These are phyloP conservation scores for Cardamine chenopodiifolia DNA, from an alignment of 345 rosid genomes.

Conservation along the genomic window DNA sequence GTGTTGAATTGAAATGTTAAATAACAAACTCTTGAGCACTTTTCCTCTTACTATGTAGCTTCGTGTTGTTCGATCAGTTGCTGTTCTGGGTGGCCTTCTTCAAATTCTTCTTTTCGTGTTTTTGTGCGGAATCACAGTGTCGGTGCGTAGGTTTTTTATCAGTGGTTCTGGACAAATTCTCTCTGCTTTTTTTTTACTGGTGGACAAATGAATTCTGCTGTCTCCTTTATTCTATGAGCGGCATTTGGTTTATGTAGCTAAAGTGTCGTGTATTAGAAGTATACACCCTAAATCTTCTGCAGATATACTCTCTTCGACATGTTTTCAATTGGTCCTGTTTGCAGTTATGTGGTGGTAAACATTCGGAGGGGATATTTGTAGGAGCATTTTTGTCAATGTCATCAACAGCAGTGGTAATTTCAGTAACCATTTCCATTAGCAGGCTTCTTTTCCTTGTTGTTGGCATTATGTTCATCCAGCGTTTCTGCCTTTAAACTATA, in stretches of 20 bases:
- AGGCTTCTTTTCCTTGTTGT: neutral
- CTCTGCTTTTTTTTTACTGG: neutral
- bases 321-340: conserved; percentile 36
- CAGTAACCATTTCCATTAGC: conserved; percentile 9
- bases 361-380: conserved; percentile 86
- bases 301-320: conserved; percentile 2
- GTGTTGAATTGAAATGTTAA: conserved; percentile 21
- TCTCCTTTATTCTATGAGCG: neutral
- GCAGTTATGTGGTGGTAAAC: conserved; percentile 90
- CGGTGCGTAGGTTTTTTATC: conserved; percentile 49
- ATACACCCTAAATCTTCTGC: neutral
- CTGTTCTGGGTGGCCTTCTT: conserved; percentile 84
- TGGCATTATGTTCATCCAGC: conserved; percentile 7
- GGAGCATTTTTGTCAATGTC: conserved; percentile 94
- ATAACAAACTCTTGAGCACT: neutral
- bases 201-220: neutral
- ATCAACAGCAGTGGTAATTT: conserved; percentile 89
- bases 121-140: conserved; percentile 76
- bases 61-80: conserved; percentile 89
- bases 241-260: conserved; percentile 3
- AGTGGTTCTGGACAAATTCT: neutral
- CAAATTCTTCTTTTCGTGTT: conserved; percentile 86
- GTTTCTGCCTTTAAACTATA: conserved; percentile 28
- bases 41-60: conserved; percentile 57
- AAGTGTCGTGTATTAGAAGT: neutral